Conservation (phyloP, 2,329 filamentous ascomycete genomes). For the Colletotrichum australisinense region DNA sequence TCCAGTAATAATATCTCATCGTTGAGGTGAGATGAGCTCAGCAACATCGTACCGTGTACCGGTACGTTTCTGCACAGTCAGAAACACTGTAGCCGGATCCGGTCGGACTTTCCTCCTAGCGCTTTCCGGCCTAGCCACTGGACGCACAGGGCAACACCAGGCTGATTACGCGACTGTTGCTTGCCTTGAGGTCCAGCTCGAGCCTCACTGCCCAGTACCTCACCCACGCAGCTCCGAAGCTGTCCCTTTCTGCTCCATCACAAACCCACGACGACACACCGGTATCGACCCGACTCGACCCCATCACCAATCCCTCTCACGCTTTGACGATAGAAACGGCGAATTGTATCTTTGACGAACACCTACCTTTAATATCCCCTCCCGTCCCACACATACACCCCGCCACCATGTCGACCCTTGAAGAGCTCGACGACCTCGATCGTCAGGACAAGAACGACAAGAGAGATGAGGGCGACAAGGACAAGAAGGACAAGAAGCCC, state of each 20-base stretch:
- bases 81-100: slow-evolving; percentile 25
- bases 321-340: slow-evolving; percentile 10
- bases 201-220: slow-evolving; percentile 23
- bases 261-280: slow-evolving; percentile 22
- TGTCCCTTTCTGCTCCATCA: slow-evolving; percentile 35
- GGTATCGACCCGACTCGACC: not conserved
- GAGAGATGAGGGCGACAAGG: slow-evolving; percentile 48
- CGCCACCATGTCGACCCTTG: slow-evolving; percentile 83
- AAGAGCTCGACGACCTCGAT: slow-evolving; percentile 92
- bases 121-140: slow-evolving; percentile 23
- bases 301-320: slow-evolving; percentile 5
- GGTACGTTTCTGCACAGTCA: fast-evolving
- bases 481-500: slow-evolving; percentile 52
- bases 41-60: not conserved
- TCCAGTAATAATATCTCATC: no score
- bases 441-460: slow-evolving; percentile 82
- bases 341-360: not conserved
- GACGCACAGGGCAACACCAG: slow-evolving; percentile 37
- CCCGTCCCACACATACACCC: slow-evolving; percentile 13
- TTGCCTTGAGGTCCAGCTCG: slow-evolving; percentile 38
- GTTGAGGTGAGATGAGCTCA: not conserved
- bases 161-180: slow-evolving; percentile 39
- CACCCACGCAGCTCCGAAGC: slow-evolving; percentile 36
- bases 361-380: slow-evolving; percentile 6
- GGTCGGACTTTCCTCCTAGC: slow-evolving; percentile 37